These are phyloP conservation scores for Pseudonectria buxi DNA, from an alignment of 2,329 filamentous ascomycete species.

Conservation along the genomic window DNA sequence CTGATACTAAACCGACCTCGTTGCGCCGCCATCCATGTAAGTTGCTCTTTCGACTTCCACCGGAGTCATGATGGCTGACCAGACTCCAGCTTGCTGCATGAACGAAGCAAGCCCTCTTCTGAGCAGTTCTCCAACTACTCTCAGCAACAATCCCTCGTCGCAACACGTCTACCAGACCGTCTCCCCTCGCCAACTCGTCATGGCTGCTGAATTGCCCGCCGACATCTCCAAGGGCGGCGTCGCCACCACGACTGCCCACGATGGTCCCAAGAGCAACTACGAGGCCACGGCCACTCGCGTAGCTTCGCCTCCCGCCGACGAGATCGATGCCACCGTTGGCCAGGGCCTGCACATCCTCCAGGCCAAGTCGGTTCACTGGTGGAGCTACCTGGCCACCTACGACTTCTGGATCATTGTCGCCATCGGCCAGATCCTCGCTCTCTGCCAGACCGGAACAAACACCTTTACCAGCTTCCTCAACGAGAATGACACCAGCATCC, in stretches of 20 bases:
- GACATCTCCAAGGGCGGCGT: conserved; percentile 18
- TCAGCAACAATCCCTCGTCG: conserved; percentile 2
- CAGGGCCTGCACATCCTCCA: conserved; percentile 51
- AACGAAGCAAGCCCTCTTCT: conserved; percentile 11
- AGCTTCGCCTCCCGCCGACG: conserved; percentile 5
- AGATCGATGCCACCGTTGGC: conserved; percentile 32
- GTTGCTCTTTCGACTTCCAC: neutral
- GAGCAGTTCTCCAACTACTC: conserved; percentile 1
- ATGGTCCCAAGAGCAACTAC: conserved; percentile 17
- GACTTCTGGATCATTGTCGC: conserved; percentile 83
- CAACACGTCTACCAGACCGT: conserved; percentile 6
- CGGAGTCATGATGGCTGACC: neutral
- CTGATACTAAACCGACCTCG: too few species aligned
- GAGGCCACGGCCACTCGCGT: conserved; percentile 10
- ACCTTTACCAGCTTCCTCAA: conserved; percentile 77
- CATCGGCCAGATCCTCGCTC: conserved; percentile 75
- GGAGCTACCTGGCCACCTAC: conserved; percentile 70
- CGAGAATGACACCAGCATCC: conserved; percentile 64
- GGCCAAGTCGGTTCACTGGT: conserved; percentile 49
- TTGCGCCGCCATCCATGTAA: too few species aligned
- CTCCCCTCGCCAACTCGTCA: conserved; percentile 1
- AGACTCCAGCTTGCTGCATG: conserved; percentile 4
- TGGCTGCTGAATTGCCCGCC: conserved; percentile 6
- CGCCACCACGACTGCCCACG: too few species aligned
- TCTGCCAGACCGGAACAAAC: conserved; percentile 89